Conservation (phyloP, 2,329 filamentous ascomycete species). For the Monosporascus ibericus region DNA sequence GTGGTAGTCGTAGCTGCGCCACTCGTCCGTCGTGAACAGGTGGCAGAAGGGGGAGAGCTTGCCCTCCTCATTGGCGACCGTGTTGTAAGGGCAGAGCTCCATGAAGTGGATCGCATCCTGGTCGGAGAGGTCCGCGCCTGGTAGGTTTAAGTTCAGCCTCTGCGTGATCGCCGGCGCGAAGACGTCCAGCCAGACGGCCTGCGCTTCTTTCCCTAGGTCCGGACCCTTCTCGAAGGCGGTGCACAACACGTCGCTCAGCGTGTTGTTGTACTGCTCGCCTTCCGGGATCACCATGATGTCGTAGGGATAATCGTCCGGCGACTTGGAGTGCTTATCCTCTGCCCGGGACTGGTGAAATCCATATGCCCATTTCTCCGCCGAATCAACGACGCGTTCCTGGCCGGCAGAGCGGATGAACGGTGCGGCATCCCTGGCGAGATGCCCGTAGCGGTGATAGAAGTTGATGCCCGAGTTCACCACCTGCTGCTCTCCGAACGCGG, state of each 20-base stretch:
- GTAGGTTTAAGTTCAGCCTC: conserved; percentile 63
- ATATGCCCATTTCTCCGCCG: conserved; percentile 67
- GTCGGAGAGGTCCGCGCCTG: conserved; percentile 58
- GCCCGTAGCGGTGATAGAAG: conserved; percentile 68
- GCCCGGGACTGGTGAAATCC: conserved; percentile 61
- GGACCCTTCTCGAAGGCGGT: conserved; percentile 59
- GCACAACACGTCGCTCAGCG: conserved; percentile 70
- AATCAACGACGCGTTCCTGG: conserved; percentile 65
- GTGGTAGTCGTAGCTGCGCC: conserved; percentile 75
- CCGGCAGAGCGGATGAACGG: conserved; percentile 71
- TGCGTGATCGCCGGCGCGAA: conserved; percentile 64
- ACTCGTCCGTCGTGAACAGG: conserved; percentile 69
- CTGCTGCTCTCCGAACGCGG: conserved; percentile 60
- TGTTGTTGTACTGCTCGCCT: conserved; percentile 65
- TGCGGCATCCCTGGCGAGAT: conserved; percentile 48
- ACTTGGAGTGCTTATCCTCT: conserved; percentile 33
- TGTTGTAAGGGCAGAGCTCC: conserved; percentile 84
- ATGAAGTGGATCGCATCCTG: conserved; percentile 66
- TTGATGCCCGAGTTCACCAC: conserved; percentile 69
- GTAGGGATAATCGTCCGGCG: conserved; percentile 40
- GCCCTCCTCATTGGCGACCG: conserved; percentile 55
- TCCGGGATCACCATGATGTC: conserved; percentile 67
- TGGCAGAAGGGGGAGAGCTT: conserved; percentile 66
- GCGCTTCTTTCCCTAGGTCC: conserved; percentile 42
- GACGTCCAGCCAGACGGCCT: conserved; percentile 51